Evolutionary conservation across 2,329 filamentous ascomycete species (phyloP), one percentile per base, ranked within the genome.

Genomic region (Pestalotiopsis sp.): DNA sequence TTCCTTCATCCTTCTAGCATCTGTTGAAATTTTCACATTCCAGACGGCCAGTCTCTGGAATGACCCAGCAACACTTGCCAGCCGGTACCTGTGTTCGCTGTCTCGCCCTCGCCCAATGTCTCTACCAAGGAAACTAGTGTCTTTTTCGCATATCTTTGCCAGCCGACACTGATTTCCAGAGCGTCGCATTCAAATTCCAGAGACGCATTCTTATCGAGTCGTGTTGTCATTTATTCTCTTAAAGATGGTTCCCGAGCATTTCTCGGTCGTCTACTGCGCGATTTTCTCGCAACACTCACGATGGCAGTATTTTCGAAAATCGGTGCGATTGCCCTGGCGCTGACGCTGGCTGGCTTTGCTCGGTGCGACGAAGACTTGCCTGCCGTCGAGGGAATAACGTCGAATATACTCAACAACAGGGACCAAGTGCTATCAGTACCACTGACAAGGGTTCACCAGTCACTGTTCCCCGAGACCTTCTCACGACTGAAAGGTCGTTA

Each of bases 401-500:
- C 69, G 4, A 71, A 74, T 25, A 59, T 58, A 6, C 66, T 70
- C 27, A 73, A 70, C 38, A 65, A 69, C 38, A 5, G 70, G 1
- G 45, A 64, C 12, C 66, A 74, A 63, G 70, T 78, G 49, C 67
- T 78, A 1, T 64, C 76, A 2, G 69, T 78, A 5, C 76, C 77
- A n/a, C 69, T 79, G 20, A 72, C 62, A 58, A 74, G 75, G 2
- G 66, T 77, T 11, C 73, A 77, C 36, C 72, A 75, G 27, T 61
- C 64, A 17, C 74, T 74, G 13, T 25, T 59, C 13, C 57, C 36
- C 7, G 66, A 73, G 25, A 72, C 67, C 62, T 74, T 76, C 36
- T 74, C 75, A 23, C 78, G 75, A 62, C 40, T 78, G 11, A 72
- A 72, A 6, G 74, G 60, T 58, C 71, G 77, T 20, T 76, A 73